Percentiles rank a stretch among this genome's conserved stretches.
phyloP scores from a whole-genome alignment of 768 basidiomycete genomes.

The Termitomyces sp. region DNA sequence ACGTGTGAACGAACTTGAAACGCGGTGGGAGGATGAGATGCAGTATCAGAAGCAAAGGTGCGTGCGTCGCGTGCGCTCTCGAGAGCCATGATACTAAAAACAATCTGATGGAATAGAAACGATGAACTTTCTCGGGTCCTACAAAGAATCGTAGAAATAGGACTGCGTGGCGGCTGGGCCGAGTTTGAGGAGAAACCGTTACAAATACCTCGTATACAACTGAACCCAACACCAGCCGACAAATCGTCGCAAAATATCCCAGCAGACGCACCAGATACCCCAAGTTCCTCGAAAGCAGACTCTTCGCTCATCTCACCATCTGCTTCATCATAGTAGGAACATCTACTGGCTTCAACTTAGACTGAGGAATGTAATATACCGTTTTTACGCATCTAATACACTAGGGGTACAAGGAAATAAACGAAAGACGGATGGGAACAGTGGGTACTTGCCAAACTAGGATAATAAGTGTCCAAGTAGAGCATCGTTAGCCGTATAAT shows the following conservation, averaged over 20 bases:
- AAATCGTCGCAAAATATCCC: constrained; percentile 1
- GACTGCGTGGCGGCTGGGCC: constrained; percentile 58
- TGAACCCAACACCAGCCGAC: neutral
- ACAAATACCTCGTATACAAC: constrained; percentile 20
- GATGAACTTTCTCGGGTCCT: constrained; percentile 66
- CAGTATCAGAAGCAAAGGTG: constrained; percentile 44
- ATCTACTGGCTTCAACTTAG: neutral
- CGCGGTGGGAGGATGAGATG: constrained; percentile 40
- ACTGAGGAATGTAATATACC: neutral
- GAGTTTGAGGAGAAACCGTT: constrained; percentile 63
- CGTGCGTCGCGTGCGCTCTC: constrained; percentile 14
- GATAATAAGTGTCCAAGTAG: neutral
- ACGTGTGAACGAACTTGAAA: constrained; percentile 36
- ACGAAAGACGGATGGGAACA: neutral
- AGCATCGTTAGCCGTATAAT: constrained; percentile 1
- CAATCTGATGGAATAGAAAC: constrained; percentile 35
- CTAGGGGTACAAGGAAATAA: neutral
- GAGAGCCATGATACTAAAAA: neutral
- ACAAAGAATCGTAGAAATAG: constrained; percentile 66
- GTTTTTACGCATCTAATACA: constrained; percentile 1
- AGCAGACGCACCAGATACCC: constrained; percentile 9
- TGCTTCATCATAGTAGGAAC: neutral
- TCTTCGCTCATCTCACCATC: constrained; percentile 1
- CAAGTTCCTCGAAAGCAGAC: constrained; percentile 1
- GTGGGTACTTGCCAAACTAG: neutral